phyloP scores from a whole-genome alignment of 2,329 filamentous ascomycete species.

The Beauveria australis region DNA sequence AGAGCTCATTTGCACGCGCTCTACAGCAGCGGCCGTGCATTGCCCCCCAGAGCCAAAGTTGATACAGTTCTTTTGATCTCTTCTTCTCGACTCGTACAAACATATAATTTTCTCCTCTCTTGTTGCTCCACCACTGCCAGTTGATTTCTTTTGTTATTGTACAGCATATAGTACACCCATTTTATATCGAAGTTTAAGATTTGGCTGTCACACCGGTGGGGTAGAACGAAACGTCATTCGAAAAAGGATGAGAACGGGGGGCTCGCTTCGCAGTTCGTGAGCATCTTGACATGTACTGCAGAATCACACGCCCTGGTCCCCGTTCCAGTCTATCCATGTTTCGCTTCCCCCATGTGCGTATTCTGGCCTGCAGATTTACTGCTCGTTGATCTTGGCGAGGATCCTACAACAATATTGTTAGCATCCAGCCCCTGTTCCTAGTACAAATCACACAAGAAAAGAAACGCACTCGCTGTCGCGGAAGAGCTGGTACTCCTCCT shows the following conservation, averaged over 20 bases:
- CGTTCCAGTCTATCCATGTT: slow-evolving; percentile 14
- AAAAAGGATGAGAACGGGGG: neutral
- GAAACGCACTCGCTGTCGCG: slow-evolving; percentile 85
- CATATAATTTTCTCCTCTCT: neutral
- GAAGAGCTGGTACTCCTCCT: slow-evolving; percentile 94
- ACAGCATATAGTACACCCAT: slow-evolving; percentile 9
- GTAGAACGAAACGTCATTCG: neutral
- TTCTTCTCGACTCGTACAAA: slow-evolving; percentile 2
- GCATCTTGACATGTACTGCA: slow-evolving; percentile 10
- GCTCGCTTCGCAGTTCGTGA: slow-evolving; percentile 10
- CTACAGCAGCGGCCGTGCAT: neutral
- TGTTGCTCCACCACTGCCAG: neutral
- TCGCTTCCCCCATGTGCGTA: neutral
- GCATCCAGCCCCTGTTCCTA: neutral
- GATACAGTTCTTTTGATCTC: neutral
- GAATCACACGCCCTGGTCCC: neutral
- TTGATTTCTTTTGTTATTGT: neutral
- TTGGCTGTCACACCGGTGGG: neutral
- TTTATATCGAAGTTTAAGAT: neutral
- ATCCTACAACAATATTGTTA: slow-evolving; percentile 50
- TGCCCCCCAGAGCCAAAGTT: neutral
- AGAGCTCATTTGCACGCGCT: neutral
- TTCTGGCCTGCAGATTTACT: slow-evolving; percentile 19
- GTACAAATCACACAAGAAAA: neutral
- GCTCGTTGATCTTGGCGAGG: slow-evolving; percentile 98